A percentile compares a stretch with the other conserved stretches of the same genome.
phyloP scores from a whole-genome alignment of 2,329 filamentous ascomycete species.

The Apiospora rasikravindrae region DNA sequence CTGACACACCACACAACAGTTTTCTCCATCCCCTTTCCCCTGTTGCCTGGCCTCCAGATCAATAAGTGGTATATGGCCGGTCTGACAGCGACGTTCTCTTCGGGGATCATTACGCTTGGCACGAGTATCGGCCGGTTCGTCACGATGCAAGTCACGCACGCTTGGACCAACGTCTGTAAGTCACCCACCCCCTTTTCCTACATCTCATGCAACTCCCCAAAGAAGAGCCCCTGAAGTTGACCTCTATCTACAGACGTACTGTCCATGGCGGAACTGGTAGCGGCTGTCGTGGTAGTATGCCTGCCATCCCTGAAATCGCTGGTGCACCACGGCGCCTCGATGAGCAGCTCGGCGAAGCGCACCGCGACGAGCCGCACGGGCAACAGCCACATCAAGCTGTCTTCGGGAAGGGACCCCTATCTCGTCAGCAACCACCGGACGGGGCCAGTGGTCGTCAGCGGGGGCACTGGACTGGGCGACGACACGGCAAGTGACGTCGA shows the following conservation, averaged over 20 bases:
- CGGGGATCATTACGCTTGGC: slow-evolving; percentile 5
- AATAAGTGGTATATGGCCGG: slow-evolving; percentile 11
- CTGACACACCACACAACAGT: neutral
- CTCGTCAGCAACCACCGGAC: neutral
- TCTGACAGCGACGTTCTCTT: neutral
- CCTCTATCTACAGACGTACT: neutral
- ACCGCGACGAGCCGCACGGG: slow-evolving; percentile 6
- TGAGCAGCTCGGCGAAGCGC: slow-evolving; percentile 11
- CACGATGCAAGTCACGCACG: slow-evolving; percentile 18
- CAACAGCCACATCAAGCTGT: slow-evolving; percentile 15
- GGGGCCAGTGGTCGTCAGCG: neutral
- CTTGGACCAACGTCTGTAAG: slow-evolving; percentile 19
- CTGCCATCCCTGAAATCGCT: slow-evolving; percentile 15
- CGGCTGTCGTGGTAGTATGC: slow-evolving; percentile 6
- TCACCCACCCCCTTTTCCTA: neutral
- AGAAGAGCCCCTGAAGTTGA: neutral
- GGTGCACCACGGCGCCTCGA: slow-evolving; percentile 4
- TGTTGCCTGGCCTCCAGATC: slow-evolving; percentile 1
- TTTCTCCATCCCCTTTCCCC: slow-evolving; percentile 10
- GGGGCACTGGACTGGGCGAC: neutral
- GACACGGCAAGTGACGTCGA: slow-evolving; percentile 15
- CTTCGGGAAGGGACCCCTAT: slow-evolving; percentile 6
- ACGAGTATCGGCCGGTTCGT: slow-evolving; percentile 1
- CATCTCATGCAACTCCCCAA: neutral
- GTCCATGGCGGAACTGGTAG: slow-evolving; percentile 13